Base-by-base conservation (phyloP, 2,329 filamentous ascomycete genomes). In the Colletotrichum sp. region DNA sequence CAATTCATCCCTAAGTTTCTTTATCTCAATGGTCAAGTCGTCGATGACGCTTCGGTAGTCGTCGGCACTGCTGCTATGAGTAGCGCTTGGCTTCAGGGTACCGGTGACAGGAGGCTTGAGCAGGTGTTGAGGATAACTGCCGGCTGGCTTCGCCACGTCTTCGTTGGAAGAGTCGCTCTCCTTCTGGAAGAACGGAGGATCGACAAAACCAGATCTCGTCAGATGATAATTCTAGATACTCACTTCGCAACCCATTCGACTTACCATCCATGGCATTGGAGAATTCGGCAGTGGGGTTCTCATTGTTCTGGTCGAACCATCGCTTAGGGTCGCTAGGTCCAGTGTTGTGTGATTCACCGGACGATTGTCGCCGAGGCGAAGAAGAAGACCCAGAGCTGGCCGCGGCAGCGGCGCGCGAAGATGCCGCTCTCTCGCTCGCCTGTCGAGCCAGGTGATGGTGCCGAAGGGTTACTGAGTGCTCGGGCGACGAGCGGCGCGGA, bases 41-140 rank as follows among this genome's bases (percentile, higher is more conserved):
- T 98, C 95, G 64, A 98, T 98, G 18, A 98, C 94, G 78, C 94
- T 94, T 63, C 95, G 90, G 76, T 92, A 96, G 72, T 96, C 95
- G 72, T 94, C 94, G 32, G 91, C 92, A 67, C 92, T 93, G 81
- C 91, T 94, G 80, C 85, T 91, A 24, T 84, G 90, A 4, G 85
- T 85, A 48, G 82, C 74, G 0, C 81, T 80, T 6, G 84, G 83
- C 9, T 82, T 83, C 0, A 84, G 78, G 0, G 79, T 55, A 26
- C 74, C 71, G 10, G 82, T 4, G 55, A 79, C 21, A 76, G 79
- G 64, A 77, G 77, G 36, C 81, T 75, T 78, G 78, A 75, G 10
- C 79, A 75, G 8, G 77, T 77, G 72, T 74, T 81, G 2, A 78
- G 77, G 10, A 79, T 71, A 52, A 64, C 58, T 48, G 43, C 10